Base-by-base conservation (phyloP, 2,329 filamentous ascomycete genomes). In the Anisogramma anomala region DNA sequence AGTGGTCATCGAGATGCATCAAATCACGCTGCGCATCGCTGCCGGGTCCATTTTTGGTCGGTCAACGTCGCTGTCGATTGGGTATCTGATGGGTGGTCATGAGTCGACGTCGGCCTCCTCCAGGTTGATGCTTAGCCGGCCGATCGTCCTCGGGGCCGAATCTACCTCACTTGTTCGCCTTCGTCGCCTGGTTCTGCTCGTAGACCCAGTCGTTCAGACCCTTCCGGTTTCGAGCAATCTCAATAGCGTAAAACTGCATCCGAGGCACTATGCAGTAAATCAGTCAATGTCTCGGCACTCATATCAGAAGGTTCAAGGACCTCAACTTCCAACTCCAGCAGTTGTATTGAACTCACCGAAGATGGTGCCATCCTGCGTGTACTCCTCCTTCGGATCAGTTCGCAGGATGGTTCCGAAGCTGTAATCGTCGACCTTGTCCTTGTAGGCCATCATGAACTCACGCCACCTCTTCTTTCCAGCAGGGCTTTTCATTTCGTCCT, bases 401-500 rank as follows among this genome's bases (percentile, higher is more conserved):
- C 91, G 78, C 53, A 98, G 61, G 74, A 98, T 88, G 25, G 91
- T 95, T 42, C 91, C 91, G 62, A 95, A 98, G 69, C 95, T 98
- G 71, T 80, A 98, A 64, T 98, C 93, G 49, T 91, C 82, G n/a
- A 98, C 70, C 64, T 76, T 89, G 64, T 94, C 88, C 67, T 96
- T 87, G 61, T 95, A 98, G 48, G 72, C 69, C 72, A 83, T 88
- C 74, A 95, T 83, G 67, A 95, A 98, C 50, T 82, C 84, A 55
- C 91, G 79, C 91, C 91, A 98, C 59, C 75, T 74, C 65, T 93
- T 86, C 71, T 98, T 98, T 59, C 89, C 89, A 11, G 69, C 65
- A 68, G 94, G 93, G 74, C 85, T 95, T 79, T 98, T 98, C 89
- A 98, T 95, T 53, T 84, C 72, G 52, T 94, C 82, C 67, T 98